phyloP scores from a whole-genome alignment of 257 asterid species.

The Solanum okadae region DNA sequence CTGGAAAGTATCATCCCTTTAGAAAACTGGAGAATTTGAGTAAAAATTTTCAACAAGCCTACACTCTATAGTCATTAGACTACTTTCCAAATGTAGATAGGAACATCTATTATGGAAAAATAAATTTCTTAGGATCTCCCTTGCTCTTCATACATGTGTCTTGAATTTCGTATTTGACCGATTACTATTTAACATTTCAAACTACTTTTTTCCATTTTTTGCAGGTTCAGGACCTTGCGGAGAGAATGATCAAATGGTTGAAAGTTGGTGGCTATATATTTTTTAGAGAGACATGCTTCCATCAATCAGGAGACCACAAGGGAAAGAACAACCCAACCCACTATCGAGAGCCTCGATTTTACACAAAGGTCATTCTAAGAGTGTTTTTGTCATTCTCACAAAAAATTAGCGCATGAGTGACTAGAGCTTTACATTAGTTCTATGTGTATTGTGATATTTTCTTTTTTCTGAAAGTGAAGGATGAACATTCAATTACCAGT shows the following conservation, averaged over 20 bases:
- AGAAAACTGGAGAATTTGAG: not conserved
- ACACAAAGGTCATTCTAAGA: constrained; percentile 56
- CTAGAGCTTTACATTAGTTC: not conserved
- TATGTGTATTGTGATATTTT: not conserved
- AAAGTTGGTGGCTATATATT: constrained; percentile 87
- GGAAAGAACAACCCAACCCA: constrained; percentile 81
- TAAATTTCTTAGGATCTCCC: not conserved
- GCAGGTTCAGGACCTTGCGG: constrained; percentile 65
- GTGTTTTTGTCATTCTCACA: not conserved
- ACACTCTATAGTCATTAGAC: not conserved
- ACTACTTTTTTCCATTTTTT: constrained; percentile 4
- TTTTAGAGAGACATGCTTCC: constrained; percentile 94
- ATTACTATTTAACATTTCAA: not conserved
- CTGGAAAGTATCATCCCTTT: not conserved
- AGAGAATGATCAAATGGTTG: constrained; percentile 80
- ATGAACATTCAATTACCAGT: not conserved
- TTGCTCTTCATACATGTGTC: not conserved
- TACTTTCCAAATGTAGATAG: not conserved
- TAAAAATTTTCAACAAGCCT: not conserved
- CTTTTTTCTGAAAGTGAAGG: not conserved
- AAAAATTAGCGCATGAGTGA: not conserved
- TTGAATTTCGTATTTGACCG: not conserved
- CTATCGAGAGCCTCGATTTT: constrained; percentile 88
- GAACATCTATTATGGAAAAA: not conserved
- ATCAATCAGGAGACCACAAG: constrained; percentile 88